phyloP scores from a whole-genome alignment of 331 rosid genomes.

The Saraca asoca region DNA sequence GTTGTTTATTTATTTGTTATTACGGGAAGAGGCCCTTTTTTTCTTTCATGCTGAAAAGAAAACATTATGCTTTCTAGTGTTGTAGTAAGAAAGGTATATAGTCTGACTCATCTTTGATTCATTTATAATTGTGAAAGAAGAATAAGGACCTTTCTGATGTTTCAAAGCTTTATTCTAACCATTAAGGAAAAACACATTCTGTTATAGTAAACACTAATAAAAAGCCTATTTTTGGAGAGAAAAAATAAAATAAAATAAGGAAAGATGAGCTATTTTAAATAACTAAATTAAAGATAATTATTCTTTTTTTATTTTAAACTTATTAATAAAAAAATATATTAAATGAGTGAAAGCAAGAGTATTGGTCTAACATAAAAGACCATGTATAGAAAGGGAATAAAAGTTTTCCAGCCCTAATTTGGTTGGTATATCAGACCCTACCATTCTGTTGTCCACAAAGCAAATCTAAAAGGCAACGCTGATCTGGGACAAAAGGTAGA shows the following conservation, averaged over 20 bases:
- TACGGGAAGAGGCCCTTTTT: neutral
- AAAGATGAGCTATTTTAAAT: no score
- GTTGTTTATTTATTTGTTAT: neutral
- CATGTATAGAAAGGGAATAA: no score
- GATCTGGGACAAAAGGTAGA: no score
- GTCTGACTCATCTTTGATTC: constrained; percentile 29
- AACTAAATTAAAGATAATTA: no score
- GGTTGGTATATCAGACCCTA: no score
- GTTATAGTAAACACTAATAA: constrained; percentile 10
- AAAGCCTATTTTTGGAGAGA: neutral
- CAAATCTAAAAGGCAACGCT: constrained; percentile 22
- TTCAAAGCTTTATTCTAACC: constrained; percentile 10
- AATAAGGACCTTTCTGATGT: constrained; percentile 31
- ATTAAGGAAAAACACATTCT: neutral
- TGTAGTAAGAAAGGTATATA: constrained; percentile 30
- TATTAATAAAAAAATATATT: no score
- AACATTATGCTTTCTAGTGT: constrained; percentile 35
- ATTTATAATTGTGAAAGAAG: constrained; percentile 23
- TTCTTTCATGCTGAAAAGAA: neutral
- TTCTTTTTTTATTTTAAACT: no score
- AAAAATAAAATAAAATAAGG: no score
- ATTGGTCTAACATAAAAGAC: no score
- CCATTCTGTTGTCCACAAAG: neutral
- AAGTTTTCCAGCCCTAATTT: no score
- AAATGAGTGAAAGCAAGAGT: no score